A percentile compares a stretch with the other conserved stretches of the same genome.
These are phyloP conservation scores for Penicilliopsis zonata DNA, from an alignment of 495 filamentous ascomycete genomes.

Conservation along the genomic window DNA sequence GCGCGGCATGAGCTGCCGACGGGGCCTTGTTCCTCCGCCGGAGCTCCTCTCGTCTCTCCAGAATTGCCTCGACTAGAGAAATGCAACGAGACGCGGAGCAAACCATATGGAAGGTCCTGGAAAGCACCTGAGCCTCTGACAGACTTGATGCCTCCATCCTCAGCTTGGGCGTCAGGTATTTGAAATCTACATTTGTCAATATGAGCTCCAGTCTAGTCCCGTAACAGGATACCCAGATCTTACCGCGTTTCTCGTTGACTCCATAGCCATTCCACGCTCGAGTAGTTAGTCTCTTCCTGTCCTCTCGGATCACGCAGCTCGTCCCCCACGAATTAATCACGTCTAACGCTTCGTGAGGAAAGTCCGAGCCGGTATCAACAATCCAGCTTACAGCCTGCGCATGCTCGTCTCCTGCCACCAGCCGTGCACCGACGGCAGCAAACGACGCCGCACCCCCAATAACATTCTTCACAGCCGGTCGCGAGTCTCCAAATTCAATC, in stretches of 20 bases:
- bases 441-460: conserved; percentile 82
- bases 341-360: conserved; percentile 51
- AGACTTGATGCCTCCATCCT: conserved; percentile 55
- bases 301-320: conserved; percentile 51
- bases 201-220: conserved; percentile 1
- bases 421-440: conserved; percentile 73
- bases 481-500: conserved; percentile 56
- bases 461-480: conserved; percentile 52
- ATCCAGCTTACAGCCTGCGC: conserved; percentile 69
- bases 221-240: conserved; percentile 2
- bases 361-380: conserved; percentile 80
- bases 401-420: conserved; percentile 49
- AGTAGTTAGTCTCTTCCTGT: conserved; percentile 62
- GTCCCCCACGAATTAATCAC: conserved; percentile 64
- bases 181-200: conserved; percentile 51
- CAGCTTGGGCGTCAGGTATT: conserved; percentile 77
- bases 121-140: conserved; percentile 44
- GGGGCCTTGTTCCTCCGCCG: conserved; percentile 13
- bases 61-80: conserved; percentile 52
- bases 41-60: conserved; percentile 31
- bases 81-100: conserved; percentile 72
- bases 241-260: conserved; percentile 42
- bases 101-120: conserved; percentile 77
- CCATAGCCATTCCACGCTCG: conserved; percentile 86
- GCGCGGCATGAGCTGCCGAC: conserved; percentile 9